Conservation (phyloP, 805 yeast species). For the Saccharomycopsis fibuligera region DNA sequence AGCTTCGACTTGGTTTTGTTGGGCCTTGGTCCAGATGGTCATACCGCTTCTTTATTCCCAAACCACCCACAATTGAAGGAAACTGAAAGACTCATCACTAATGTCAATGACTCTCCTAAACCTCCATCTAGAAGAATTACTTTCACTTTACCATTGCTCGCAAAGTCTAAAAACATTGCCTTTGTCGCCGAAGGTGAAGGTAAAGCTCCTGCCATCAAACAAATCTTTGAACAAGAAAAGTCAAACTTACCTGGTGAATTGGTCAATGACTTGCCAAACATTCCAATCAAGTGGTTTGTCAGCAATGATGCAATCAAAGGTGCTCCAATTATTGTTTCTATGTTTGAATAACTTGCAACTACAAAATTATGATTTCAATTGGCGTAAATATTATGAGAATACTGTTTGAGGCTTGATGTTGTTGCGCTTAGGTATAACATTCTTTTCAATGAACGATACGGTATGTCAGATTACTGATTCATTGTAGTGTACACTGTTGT, state of each 20-base stretch:
- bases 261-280: slow-evolving; percentile 47
- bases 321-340: slow-evolving; percentile 31
- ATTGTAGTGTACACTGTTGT: no score
- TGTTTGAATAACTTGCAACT: slow-evolving; percentile 10
- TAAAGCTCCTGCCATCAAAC: slow-evolving; percentile 64
- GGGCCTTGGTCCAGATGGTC: slow-evolving; percentile 99
- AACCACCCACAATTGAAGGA: slow-evolving; percentile 82
- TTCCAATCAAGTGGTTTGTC: slow-evolving; percentile 60
- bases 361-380: no score
- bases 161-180: slow-evolving; percentile 86
- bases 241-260: slow-evolving; percentile 61
- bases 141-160: slow-evolving; percentile 85
- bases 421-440: no score
- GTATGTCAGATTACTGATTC: no score
- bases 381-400: no score
- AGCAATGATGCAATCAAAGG: slow-evolving; percentile 70
- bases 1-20: slow-evolving; percentile 83
- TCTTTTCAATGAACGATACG: no score
- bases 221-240: slow-evolving; percentile 53
- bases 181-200: slow-evolving; percentile 94
- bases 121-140: slow-evolving; percentile 87
- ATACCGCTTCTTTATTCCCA: slow-evolving; percentile 92
- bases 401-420: no score
- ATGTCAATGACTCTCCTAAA: slow-evolving; percentile 85
- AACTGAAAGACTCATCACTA: slow-evolving; percentile 87